Conservation (phyloP, 2,329 filamentous ascomycete species). For the Sclerotinia minor region DNA sequence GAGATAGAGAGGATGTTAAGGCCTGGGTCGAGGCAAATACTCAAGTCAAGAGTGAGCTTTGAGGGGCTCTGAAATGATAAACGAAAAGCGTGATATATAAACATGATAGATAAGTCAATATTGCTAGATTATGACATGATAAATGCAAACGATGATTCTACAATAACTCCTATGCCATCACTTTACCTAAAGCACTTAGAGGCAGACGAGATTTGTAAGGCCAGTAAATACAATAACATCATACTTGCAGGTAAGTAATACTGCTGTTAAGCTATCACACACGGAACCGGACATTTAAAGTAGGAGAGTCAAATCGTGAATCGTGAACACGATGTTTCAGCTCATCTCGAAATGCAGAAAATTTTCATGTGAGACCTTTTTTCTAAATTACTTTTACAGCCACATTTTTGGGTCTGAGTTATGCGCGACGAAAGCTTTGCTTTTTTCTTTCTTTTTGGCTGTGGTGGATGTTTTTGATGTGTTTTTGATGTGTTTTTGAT, state of each 20-base stretch:
- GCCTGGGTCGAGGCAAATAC: constrained; percentile 65
- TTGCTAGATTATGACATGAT: background rate
- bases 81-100: background rate
- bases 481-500: too few species aligned
- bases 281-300: too few species aligned
- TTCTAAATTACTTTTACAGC: too few species aligned
- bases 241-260: background rate
- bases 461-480: too few species aligned
- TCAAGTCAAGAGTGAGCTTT: constrained; percentile 40
- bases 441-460: too few species aligned
- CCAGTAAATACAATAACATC: background rate
- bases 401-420: too few species aligned
- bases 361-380: too few species aligned
- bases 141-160: constrained; percentile 2
- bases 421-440: too few species aligned
- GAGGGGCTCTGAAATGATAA: background rate
- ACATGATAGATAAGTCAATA: background rate
- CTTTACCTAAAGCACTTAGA: background rate
- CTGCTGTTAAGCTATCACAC: too few species aligned
- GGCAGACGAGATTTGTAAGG: background rate
- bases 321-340: too few species aligned
- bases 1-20: constrained; percentile 76
- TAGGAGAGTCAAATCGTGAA: too few species aligned
- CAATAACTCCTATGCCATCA: background rate
- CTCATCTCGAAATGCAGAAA: too few species aligned